A percentile compares a stretch with the other conserved stretches of the same genome.
These are phyloP conservation scores for Aspergillus unguis DNA, from an alignment of 2,329 filamentous ascomycete genomes.

Conservation along the genomic window DNA sequence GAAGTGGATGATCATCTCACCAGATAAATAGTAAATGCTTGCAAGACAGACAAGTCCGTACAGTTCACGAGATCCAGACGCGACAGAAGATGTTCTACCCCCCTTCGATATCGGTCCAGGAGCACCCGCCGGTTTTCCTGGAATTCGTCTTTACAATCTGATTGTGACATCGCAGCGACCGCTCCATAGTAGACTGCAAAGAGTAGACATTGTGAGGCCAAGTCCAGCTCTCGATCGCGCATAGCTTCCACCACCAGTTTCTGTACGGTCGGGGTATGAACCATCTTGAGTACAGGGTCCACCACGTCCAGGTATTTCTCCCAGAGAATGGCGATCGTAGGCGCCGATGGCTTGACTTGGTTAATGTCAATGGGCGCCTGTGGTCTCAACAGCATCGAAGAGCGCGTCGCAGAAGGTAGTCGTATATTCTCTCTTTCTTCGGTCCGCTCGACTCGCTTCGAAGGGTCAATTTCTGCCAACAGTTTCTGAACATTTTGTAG, in stretches of 20 bases:
- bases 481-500: not conserved
- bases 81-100: conserved; percentile 16
- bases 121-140: conserved; percentile 9
- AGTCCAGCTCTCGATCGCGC: not conserved
- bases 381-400: not conserved
- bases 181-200: conserved; percentile 21
- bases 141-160: conserved; percentile 14
- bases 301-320: conserved; percentile 34
- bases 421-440: not conserved
- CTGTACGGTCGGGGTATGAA: conserved; percentile 53
- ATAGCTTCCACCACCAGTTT: conserved; percentile 45
- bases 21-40: conserved; percentile 21
- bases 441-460: not conserved
- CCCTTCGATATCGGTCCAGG: conserved; percentile 17
- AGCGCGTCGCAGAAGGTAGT: not conserved
- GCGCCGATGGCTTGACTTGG: conserved; percentile 3
- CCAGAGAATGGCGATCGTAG: conserved; percentile 16
- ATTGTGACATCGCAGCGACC: conserved; percentile 12
- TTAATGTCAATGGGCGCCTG: not conserved
- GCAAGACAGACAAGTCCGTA: conserved; percentile 16
- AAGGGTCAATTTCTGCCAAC: not conserved
- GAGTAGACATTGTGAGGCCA: conserved; percentile 14
- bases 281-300: conserved; percentile 55
- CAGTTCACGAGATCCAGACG: conserved; percentile 12
- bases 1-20: conserved; percentile 8